Evolutionary conservation across 352 stramenopile genomes (phyloP), one percentile per base, ranked within the genome.

Genomic region (Phytophthora sp.): DNA sequence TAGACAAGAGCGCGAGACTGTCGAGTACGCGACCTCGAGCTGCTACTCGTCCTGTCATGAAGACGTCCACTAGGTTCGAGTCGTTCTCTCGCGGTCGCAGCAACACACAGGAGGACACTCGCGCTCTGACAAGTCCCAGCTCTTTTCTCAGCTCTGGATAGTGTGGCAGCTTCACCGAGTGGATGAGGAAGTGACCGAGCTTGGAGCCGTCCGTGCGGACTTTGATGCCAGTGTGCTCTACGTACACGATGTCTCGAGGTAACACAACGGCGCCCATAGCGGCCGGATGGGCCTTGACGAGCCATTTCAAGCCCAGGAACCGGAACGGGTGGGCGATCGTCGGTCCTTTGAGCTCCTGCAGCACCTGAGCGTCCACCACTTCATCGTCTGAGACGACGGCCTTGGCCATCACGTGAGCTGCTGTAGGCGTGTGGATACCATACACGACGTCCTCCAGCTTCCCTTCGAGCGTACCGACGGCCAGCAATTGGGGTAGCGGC

Each of bases 391-490:
- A 61, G 39, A 84, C 73, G 12, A 70, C 60, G 6, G 74, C 66
- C 46, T 75, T 77, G 46, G 80, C 54, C 20, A 74, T 68, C 60
- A 84, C 75, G 60, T 72, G 63, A 2, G 53, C 55, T 4, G 71
- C 68, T 20, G 75, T 79, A 20, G 73, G 63, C 15, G 72, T 74
- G 31, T 85, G 57, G 27, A 80, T 69, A 8, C 77, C 77, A 59
- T 89, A 90, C 56, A 90, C 67, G 36, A 88, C 57, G 63, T 90
- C 79, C 38, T 83, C 72, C 52, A 83, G 51, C 30, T 31, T 66
- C 33, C 75, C 75, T 7, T 71, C 64, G 3, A 80, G 49, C 15
- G 20, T 70, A n/a, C 74, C 74, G 13, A 76, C 55, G 3, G 46
- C 68, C 12, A 78, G 47, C 24, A 82, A 42, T 49, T 70, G 51